Percentiles rank a stretch among this genome's conserved stretches.
Evolutionary conservation across 176 grass and related monocot species (phyloP).

Genomic region (Avena sativa): DNA sequence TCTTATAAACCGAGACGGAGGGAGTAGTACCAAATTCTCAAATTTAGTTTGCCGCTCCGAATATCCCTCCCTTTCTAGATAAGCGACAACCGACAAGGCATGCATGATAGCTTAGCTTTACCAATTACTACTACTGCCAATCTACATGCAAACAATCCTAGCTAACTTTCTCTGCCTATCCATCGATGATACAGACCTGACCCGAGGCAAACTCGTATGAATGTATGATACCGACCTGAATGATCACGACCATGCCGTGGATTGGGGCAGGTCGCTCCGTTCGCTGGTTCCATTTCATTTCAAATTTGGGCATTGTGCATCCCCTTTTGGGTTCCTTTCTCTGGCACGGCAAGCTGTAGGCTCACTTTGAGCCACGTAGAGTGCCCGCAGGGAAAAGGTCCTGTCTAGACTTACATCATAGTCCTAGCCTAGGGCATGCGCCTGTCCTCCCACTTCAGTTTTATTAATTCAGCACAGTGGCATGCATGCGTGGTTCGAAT

Average conservation of each 20-base stretch:
- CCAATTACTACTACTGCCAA: not conserved
- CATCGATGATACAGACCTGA: not conserved
- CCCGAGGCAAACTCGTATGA: not conserved
- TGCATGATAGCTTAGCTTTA: not conserved
- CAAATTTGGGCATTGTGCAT: conserved; percentile 3
- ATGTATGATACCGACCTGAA: not conserved
- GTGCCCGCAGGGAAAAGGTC: conserved; percentile 18
- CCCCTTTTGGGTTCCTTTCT: not conserved
- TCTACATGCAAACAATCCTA: not conserved
- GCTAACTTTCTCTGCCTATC: not conserved
- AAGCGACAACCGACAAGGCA: not conserved
- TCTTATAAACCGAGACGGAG: too few relatives aligned
- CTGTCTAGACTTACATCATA: conserved; percentile 7
- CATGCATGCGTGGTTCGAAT: conserved; percentile 38
- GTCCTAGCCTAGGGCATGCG: not conserved
- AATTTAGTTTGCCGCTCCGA: not conserved
- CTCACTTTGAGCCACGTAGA: conserved; percentile 47
- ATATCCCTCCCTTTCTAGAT: not conserved
- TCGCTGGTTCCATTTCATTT: conserved; percentile 17
- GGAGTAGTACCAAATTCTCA: too few relatives aligned
- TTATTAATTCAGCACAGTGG: conserved; percentile 14
- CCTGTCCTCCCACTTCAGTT: conserved; percentile 4
- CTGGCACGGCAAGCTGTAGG: conserved; percentile 35
- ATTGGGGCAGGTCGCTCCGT: not conserved
- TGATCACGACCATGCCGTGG: not conserved